phyloP scores from a whole-genome alignment of 805 yeast genomes.

The Metschnikowia peoriensis region DNA sequence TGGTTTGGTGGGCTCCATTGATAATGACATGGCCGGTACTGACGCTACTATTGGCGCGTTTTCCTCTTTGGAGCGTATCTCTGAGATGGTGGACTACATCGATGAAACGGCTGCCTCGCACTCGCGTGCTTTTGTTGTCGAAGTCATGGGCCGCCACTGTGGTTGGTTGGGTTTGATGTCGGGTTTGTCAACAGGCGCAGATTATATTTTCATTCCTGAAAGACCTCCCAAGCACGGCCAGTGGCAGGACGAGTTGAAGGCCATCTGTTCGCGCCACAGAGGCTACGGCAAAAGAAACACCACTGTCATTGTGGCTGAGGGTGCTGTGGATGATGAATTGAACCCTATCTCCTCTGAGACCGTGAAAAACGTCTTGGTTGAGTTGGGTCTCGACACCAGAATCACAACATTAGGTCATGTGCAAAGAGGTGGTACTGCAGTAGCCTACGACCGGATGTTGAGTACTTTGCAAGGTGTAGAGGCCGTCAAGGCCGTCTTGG shows the following conservation, averaged over 20 bases:
- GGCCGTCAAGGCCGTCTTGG: conserved; percentile 91
- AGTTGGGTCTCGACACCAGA: conserved; percentile 88
- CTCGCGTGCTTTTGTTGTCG: conserved; percentile 95
- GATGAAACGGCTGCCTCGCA: conserved; percentile 98
- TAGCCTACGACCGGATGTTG: conserved; percentile 85
- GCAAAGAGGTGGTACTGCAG: conserved; percentile 98
- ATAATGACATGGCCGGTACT: conserved; percentile 96
- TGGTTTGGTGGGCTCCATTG: conserved; percentile 95
- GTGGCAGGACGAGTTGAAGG: conserved; percentile 81
- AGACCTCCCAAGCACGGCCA: conserved; percentile 71
- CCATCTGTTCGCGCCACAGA: conserved; percentile 76
- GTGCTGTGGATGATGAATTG: conserved; percentile 83
- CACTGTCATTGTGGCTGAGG: conserved; percentile 96
- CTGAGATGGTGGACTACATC: conserved; percentile 92
- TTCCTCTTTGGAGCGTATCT: conserved; percentile 88
- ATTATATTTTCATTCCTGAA: conserved; percentile 91
- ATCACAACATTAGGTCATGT: conserved; percentile 96
- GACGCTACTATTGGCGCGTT: conserved; percentile 97
- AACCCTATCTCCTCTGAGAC: conserved; percentile 76
- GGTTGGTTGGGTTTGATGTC: conserved; percentile 99
- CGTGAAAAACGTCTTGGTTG: conserved; percentile 79
- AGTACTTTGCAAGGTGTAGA: conserved; percentile 98
- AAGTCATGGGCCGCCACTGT: conserved; percentile 99
- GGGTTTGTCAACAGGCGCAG: conserved; percentile 95
- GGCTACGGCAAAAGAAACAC: conserved; percentile 88